Evolutionary conservation across 176 grass and related monocot species (phyloP), one percentile per base, ranked within the genome.

Genomic region (Pharus latifolius): DNA sequence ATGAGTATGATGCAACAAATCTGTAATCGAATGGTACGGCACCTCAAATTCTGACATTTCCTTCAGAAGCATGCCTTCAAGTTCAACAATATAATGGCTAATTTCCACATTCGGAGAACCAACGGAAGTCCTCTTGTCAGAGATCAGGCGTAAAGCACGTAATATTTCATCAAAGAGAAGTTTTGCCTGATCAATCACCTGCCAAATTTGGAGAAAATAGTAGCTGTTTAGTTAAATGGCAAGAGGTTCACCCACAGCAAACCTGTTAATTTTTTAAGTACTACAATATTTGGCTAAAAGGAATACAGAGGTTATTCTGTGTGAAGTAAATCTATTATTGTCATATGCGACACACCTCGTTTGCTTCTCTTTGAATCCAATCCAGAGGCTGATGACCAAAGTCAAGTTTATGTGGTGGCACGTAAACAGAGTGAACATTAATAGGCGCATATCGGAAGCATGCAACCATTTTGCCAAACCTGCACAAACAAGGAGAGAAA

Each of bases 351-450:
- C 72, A 78, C n/a, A 99, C 95, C 95, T 91, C 87, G 13, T 84
- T 86, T 70, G 65, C 79, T 85, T 99, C 95, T 72, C 84, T 91
- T 37, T 83, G 72, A 76, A 99, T 80, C 90, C 95, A 90, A 56
- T 94, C 87, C 47, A 87, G 82, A 77, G 83, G 87, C 66, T 81
- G 78, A 79, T 94, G 88, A 82, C 72, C 66, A 80, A 99, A 84
- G 78, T 94, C 79, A 76, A 99, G 78, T 75, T 94, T 99, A 71
- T 87, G 76, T 60, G 90, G 95, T 52, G 95, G 95, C 28, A 99
- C 73, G 64, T 86, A 82, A 67, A 90, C 84, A 88, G 89, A 94
- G 82, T 94, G 79, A 56, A 99, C 85, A 78, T 69, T 73, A 69
- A 99, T 94, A 81, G 78, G 78, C 69, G 87, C 80, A 74, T 99